phyloP scores from a whole-genome alignment of 164 flowering plant species.

The Warburgia ugandensis region DNA sequence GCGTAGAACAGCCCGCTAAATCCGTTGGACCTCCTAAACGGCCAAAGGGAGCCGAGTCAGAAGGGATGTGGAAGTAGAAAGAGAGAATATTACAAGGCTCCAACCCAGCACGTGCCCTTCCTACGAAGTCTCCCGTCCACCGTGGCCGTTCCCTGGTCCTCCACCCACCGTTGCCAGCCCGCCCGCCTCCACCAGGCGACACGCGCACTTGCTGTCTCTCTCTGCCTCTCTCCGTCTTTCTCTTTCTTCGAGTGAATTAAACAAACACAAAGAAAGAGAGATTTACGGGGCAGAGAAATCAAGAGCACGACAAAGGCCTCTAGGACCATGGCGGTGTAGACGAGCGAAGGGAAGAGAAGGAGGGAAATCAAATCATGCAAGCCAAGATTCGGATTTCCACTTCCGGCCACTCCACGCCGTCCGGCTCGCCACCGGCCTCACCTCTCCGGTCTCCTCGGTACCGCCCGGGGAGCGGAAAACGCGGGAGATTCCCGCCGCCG shows the following conservation, averaged over 20 bases:
- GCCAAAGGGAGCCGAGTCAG: too few relatives aligned
- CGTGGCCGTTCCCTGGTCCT: background rate
- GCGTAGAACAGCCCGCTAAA: too few relatives aligned
- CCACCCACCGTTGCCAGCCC: background rate
- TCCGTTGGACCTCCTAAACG: too few relatives aligned
- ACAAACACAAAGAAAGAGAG: background rate
- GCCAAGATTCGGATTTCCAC: slow-evolving; percentile 49
- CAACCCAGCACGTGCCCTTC: background rate
- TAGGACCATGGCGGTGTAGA: too few relatives aligned
- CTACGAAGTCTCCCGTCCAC: background rate
- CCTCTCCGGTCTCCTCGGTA: slow-evolving; percentile 59
- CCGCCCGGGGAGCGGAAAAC: slow-evolving; percentile 5
- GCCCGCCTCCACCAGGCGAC: background rate
- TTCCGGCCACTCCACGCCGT: slow-evolving; percentile 62
- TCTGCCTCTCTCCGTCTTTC: too few relatives aligned
- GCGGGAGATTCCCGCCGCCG: slow-evolving; percentile 18
- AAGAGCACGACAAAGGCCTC: too few relatives aligned
- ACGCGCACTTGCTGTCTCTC: background rate
- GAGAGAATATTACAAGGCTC: too few relatives aligned
- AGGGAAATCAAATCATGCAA: slow-evolving; percentile 39
- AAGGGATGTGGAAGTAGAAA: too few relatives aligned
- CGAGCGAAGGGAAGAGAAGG: too few relatives aligned
- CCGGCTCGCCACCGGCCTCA: slow-evolving; percentile 33
- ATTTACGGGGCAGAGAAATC: too few relatives aligned
- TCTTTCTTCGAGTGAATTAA: background rate